Evolutionary conservation across 2,329 filamentous ascomycete species (phyloP).

Genomic region (Chaetomium strumarium): DNA sequence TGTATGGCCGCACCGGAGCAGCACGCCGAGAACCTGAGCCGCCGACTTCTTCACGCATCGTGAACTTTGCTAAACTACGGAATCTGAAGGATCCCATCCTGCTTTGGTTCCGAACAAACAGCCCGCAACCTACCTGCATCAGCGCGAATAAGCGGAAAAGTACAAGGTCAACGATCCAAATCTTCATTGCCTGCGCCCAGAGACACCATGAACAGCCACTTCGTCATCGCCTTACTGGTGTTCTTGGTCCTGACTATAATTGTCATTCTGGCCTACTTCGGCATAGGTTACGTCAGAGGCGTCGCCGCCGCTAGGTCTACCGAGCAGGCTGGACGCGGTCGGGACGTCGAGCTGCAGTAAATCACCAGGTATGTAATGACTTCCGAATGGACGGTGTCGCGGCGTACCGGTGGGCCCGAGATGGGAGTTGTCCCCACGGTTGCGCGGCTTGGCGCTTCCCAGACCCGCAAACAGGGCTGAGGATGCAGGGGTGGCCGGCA

Average conservation of each 20-base stretch:
- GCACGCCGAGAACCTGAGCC: not conserved
- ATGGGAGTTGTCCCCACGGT: not conserved
- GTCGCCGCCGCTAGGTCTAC: not conserved
- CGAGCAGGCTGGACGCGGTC: not conserved
- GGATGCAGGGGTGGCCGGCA: not conserved
- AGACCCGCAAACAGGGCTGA: slow-evolving; percentile 18
- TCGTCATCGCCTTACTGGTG: slow-evolving; percentile 11
- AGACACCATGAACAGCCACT: slow-evolving; percentile 1
- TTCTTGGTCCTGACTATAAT: slow-evolving; percentile 4
- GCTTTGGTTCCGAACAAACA: not conserved
- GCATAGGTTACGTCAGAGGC: slow-evolving; percentile 5
- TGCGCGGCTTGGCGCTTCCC: not conserved
- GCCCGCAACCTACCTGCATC: not conserved
- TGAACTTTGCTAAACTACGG: not conserved
- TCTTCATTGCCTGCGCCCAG: not conserved
- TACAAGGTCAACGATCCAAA: not conserved
- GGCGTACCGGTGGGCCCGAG: not conserved
- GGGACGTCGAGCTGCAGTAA: slow-evolving; percentile 1
- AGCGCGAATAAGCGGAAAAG: not conserved
- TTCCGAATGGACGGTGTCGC: not conserved
- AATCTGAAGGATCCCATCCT: not conserved
- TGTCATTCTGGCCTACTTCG: not conserved
- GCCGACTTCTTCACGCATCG: not conserved
- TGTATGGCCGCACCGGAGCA: too few species aligned
- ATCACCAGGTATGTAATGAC: not conserved